Evolutionary conservation across 495 filamentous ascomycete genomes (phyloP).

Genomic region (Cryomyces minteri): DNA sequence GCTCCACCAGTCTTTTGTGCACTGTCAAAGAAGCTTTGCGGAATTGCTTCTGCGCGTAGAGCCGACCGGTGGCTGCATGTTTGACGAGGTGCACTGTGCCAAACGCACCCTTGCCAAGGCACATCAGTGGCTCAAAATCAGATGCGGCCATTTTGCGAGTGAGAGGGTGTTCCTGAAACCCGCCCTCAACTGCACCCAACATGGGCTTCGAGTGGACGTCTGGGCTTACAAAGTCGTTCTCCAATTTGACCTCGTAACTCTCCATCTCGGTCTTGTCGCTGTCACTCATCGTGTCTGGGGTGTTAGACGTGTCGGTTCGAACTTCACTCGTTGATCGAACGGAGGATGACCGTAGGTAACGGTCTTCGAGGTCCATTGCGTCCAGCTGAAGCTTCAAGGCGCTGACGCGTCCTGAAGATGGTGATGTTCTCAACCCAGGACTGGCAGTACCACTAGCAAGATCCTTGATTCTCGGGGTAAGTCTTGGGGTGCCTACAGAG

Average conservation of each 20-base stretch:
- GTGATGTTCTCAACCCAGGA: constrained; percentile 37
- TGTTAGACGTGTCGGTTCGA: constrained; percentile 23
- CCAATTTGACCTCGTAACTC: constrained; percentile 79
- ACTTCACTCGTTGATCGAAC: constrained; percentile 2
- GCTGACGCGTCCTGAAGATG: constrained; percentile 51
- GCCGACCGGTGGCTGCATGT: constrained; percentile 64
- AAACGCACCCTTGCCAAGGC: constrained; percentile 88
- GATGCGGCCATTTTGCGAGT: constrained; percentile 72
- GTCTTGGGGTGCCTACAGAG: constrained; percentile 26
- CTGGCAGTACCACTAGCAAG: constrained; percentile 25
- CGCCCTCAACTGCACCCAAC: constrained; percentile 24
- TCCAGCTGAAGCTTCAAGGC: constrained; percentile 62
- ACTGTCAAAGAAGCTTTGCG: constrained; percentile 86
- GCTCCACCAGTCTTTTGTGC: constrained; percentile 83
- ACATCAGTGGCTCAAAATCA: constrained; percentile 87
- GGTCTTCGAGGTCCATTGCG: constrained; percentile 30
- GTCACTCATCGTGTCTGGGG: constrained; percentile 32
- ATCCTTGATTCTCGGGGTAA: constrained; percentile 13
- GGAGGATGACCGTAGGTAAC: not conserved
- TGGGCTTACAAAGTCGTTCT: constrained; percentile 71
- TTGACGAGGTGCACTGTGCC: constrained; percentile 87
- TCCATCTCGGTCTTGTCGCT: constrained; percentile 33
- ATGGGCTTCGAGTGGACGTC: constrained; percentile 30
- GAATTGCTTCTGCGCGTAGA: constrained; percentile 97
- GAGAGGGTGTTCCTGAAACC: constrained; percentile 10